Evolutionary conservation across 768 basidiomycete genomes (phyloP).

Genomic region (Collybia nuda): DNA sequence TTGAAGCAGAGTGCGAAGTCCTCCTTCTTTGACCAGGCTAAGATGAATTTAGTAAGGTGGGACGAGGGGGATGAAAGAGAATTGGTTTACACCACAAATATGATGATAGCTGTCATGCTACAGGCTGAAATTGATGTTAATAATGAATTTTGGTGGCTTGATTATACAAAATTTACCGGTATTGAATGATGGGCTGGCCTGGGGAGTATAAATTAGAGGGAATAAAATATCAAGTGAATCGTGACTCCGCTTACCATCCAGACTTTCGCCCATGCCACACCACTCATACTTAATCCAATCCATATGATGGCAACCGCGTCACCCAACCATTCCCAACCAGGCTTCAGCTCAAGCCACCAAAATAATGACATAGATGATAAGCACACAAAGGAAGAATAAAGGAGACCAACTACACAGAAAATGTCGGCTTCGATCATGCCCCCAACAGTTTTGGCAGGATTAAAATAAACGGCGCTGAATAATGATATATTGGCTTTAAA

Average conservation of each 20-base stretch:
- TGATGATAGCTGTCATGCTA: constrained; percentile 80
- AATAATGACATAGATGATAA: constrained; percentile 76
- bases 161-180: constrained; percentile 50
- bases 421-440: constrained; percentile 91
- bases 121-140: constrained; percentile 48
- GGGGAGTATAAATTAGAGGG: background rate
- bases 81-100: constrained; percentile 72
- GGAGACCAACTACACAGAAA: constrained; percentile 69
- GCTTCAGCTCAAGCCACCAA: constrained; percentile 71
- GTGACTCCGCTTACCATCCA: constrained; percentile 58
- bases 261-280: constrained; percentile 87
- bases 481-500: constrained; percentile 1
- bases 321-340: constrained; percentile 73
- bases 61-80: background rate
- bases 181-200: constrained; percentile 82
- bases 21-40: constrained; percentile 88
- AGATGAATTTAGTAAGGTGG: constrained; percentile 3
- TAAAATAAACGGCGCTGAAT: constrained; percentile 78
- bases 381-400: constrained; percentile 73
- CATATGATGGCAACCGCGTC: constrained; percentile 75
- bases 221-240: background rate
- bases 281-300: constrained; percentile 81
- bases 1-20: constrained; percentile 68
- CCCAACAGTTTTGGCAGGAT: constrained; percentile 91
- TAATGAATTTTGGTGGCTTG: background rate